Conservation (phyloP, 441 rosid genomes). For the Isatis lusitanica region DNA sequence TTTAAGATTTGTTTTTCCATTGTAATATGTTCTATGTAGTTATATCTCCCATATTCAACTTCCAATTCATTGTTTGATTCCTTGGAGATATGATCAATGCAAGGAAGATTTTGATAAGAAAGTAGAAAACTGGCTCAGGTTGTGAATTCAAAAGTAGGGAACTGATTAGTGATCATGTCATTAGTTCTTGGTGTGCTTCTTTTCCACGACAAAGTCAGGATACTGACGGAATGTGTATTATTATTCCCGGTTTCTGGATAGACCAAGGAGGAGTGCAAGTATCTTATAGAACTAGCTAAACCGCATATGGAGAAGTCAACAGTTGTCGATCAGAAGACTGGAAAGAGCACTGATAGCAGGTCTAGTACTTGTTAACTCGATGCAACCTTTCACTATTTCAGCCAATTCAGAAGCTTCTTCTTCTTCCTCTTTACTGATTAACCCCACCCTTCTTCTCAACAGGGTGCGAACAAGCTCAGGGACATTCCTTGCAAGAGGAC, state of each 20-base stretch:
- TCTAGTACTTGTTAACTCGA: slow-evolving; percentile 8
- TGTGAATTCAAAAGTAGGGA: neutral
- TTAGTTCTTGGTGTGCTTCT: slow-evolving; percentile 5
- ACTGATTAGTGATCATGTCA: neutral
- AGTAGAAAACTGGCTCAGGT: neutral
- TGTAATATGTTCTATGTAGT: neutral
- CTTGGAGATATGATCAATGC: neutral
- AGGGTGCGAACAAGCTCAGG: slow-evolving; percentile 76
- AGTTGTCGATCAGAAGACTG: slow-evolving; percentile 80
- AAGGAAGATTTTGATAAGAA: neutral
- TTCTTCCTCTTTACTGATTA: slow-evolving; percentile 16
- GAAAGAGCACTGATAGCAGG: slow-evolving; percentile 92
- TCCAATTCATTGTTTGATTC: neutral
- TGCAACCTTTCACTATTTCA: neutral
- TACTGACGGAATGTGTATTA: neutral
- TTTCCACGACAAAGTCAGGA: neutral
- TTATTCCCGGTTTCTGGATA: slow-evolving; percentile 35
- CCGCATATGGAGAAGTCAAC: slow-evolving; percentile 85
- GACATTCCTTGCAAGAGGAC: slow-evolving; percentile 61
- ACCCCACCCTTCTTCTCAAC: slow-evolving; percentile 15
- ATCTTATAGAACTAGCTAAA: slow-evolving; percentile 72
- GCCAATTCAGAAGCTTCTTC: neutral
- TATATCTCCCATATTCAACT: neutral
- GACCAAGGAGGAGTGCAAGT: slow-evolving; percentile 80
- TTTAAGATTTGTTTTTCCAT: neutral